phyloP scores from a whole-genome alignment of 371 early-diverging fungal species.

The Paraphysoderma sedebokerense region DNA sequence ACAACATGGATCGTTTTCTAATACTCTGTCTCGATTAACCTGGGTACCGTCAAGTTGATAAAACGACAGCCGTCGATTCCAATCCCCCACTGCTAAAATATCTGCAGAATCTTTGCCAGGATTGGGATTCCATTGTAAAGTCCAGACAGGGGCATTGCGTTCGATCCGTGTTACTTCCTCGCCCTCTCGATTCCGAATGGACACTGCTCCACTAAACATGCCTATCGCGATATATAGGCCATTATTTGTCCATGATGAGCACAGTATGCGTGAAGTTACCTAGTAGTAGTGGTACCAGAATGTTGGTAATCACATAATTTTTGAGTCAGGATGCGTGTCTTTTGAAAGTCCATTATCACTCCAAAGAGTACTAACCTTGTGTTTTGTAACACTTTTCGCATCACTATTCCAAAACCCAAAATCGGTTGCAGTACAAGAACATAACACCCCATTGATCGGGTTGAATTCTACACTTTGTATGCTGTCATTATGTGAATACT shows the following conservation, averaged over 20 bases:
- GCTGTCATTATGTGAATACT: slow-evolving; percentile 28
- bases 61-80: slow-evolving; percentile 24
- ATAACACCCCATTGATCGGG: slow-evolving; percentile 20
- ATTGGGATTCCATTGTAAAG: slow-evolving; percentile 19
- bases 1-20: slow-evolving; percentile 21
- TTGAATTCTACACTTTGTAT: slow-evolving; percentile 24
- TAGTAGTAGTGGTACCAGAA: background rate
- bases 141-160: slow-evolving; percentile 26
- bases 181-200: slow-evolving; percentile 19
- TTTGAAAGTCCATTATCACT: background rate
- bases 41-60: slow-evolving; percentile 23
- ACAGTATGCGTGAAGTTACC: slow-evolving; percentile 20
- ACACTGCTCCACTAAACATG: slow-evolving; percentile 24
- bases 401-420: slow-evolving; percentile 32
- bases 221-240: slow-evolving; percentile 31
- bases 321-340: background rate
- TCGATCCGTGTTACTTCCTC: slow-evolving; percentile 27
- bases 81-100: slow-evolving; percentile 26
- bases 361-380: slow-evolving; percentile 14
- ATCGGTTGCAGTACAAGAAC: slow-evolving; percentile 23
- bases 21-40: slow-evolving; percentile 23
- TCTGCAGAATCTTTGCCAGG: slow-evolving; percentile 8
- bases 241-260: slow-evolving; percentile 24
- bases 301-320: background rate
- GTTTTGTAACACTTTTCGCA: slow-evolving; percentile 22